Evolutionary conservation across 305 asterid genomes (phyloP), one percentile per base, ranked within the genome.

Genomic region (Andrographis paniculata): DNA sequence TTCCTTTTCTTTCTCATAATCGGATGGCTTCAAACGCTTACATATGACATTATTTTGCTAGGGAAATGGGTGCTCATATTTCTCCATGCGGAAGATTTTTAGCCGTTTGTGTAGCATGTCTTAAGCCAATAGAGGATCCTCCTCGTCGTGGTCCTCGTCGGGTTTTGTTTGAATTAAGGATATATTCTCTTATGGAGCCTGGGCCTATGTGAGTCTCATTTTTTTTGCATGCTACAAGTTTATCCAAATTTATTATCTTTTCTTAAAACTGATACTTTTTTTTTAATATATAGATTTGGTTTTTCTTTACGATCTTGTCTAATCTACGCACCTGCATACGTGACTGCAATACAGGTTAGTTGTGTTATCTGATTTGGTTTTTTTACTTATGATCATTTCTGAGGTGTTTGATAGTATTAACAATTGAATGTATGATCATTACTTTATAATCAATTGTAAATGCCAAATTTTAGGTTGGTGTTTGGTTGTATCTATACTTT

Each of bases 61-160:
- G 99, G 75, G 99, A 91, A 70, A 91, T 91, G 96, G 99, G 96
- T 42, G 87, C 96, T 44, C 96, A 91, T 59, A 80, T 86, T 83
- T 91, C 99, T 53, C 95, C 99, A 15, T 82, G 96, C 53, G 99
- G 99, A 52, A 81, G 95, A 63, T 91, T 78, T 71, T 68, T 91
- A 74, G 99, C 94, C 2, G 95, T 78, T 63, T 91, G 99, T 70
- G 99, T 91, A 30, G 99, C 99, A 49, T 91, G 99, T n/a, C n/a
- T n/a, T 67, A n/a, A n/a, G n/a, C n/a, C n/a, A n/a, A n/a, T n/a
- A n/a, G n/a, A n/a, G n/a, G n/a, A 76, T 86, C 66, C 72, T 68
- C 80, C 75, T 69, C 94, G 74, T 92, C 23, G 80, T 89, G 30
- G 96, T 80, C 64, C 82, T 71, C 65, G 84, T 91, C 54, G 75